Percentiles rank a stretch among this genome's conserved stretches.
These are phyloP conservation scores for Penicillium simplicissimum DNA, from an alignment of 495 filamentous ascomycete genomes.

Conservation along the genomic window DNA sequence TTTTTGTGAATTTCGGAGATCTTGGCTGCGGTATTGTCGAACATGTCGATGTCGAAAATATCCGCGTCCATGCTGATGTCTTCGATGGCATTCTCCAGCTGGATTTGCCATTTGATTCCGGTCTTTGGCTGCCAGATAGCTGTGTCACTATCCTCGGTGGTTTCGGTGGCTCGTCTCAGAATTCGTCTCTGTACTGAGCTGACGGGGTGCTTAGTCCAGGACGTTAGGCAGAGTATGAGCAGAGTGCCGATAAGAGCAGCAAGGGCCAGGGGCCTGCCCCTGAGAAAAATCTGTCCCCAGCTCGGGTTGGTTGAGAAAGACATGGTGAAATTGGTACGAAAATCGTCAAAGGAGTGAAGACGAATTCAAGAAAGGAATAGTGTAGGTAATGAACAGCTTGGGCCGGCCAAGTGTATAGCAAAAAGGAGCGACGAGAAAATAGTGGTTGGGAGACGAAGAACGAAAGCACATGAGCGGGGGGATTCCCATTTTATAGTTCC, in stretches of 20 bases:
- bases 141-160: background rate
- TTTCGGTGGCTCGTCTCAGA: background rate
- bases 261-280: background rate
- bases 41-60: constrained; percentile 65
- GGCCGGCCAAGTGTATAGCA: background rate
- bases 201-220: background rate
- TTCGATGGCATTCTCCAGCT: constrained; percentile 44
- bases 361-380: background rate
- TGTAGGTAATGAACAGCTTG: constrained; percentile 4
- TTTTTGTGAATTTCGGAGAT: constrained; percentile 49
- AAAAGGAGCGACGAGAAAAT: background rate
- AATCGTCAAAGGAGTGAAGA: constrained; percentile 8
- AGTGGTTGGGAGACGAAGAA: background rate
- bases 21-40: constrained; percentile 46
- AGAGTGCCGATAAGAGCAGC: background rate
- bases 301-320: constrained; percentile 3
- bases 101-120: constrained; percentile 58
- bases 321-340: background rate
- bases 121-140: constrained; percentile 46
- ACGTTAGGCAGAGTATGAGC: background rate
- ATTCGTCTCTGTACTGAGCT: background rate
- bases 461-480: background rate
- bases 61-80: constrained; percentile 46
- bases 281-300: background rate
- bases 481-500: background rate